Evolutionary conservation across 371 early-diverging fungal species (phyloP).

Genomic region (Zychaea mexicana): DNA sequence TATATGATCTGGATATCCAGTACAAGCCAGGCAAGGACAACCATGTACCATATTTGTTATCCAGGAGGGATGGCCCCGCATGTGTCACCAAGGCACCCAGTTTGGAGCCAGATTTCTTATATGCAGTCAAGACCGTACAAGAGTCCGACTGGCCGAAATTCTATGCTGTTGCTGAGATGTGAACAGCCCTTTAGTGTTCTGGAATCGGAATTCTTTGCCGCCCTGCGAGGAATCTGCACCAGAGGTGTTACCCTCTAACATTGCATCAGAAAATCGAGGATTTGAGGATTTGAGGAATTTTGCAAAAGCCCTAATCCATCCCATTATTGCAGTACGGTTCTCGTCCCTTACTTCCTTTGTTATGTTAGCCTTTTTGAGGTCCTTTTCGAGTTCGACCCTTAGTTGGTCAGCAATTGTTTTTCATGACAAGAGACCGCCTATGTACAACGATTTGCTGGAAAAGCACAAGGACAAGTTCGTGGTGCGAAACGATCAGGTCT

Average conservation of each 20-base stretch:
- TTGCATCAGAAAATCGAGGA: too few species aligned
- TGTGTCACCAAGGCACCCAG: background rate
- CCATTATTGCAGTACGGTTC: too few species aligned
- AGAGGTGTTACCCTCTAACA: too few species aligned
- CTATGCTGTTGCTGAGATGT: background rate
- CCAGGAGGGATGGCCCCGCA: slow-evolving; percentile 6
- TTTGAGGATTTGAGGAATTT: too few species aligned
- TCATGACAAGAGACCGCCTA: background rate
- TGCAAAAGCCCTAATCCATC: too few species aligned
- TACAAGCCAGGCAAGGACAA: slow-evolving; percentile 35
- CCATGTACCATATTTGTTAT: slow-evolving; percentile 26
- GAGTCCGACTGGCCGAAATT: slow-evolving; percentile 11
- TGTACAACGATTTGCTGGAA: background rate
- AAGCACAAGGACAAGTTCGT: background rate
- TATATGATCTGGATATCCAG: slow-evolving; percentile 20
- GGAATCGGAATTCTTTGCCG: too few species aligned
- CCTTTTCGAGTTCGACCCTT: too few species aligned
- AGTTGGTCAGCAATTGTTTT: too few species aligned
- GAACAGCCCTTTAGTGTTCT: too few species aligned
- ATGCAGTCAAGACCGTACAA: background rate
- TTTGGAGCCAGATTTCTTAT: slow-evolving; percentile 10
- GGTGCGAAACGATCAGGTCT: background rate
- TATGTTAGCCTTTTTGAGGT: too few species aligned
- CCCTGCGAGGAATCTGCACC: too few species aligned
- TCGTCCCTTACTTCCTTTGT: too few species aligned